These are phyloP conservation scores for Beauveria scarabaeidicola DNA, from an alignment of 2,329 filamentous ascomycete genomes.

Conservation along the genomic window DNA sequence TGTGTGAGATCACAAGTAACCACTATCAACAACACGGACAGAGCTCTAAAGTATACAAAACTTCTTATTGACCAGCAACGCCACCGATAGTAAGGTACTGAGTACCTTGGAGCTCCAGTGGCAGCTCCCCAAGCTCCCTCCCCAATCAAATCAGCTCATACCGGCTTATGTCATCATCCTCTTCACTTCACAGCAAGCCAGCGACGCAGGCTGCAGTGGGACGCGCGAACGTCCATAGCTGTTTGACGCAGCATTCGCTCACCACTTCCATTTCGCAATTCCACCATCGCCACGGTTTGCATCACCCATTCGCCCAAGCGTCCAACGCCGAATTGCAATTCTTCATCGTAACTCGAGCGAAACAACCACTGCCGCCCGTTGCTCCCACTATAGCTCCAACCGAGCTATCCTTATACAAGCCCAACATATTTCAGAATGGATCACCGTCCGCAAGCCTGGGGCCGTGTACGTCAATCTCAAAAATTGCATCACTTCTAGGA, in stretches of 20 bases:
- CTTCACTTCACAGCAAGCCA: conserved; percentile 12
- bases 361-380: not conserved
- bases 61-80: not conserved
- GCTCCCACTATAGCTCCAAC: not conserved
- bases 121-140: not conserved
- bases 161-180: conserved; percentile 8
- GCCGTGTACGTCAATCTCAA: conserved; percentile 47
- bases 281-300: not conserved
- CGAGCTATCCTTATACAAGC: not conserved
- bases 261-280: not conserved
- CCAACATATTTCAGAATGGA: conserved; percentile 43
- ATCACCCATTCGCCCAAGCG: not conserved
- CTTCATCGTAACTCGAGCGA: not conserved
- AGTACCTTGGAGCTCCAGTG: not conserved
- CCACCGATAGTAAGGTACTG: not conserved
- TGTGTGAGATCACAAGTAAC: not conserved
- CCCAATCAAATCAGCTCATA: conserved; percentile 21
- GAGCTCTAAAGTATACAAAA: not conserved
- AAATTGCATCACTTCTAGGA: too few relatives aligned
- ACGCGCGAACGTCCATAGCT: conserved; percentile 23
- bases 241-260: conserved; percentile 13
- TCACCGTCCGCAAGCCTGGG: conserved; percentile 65
- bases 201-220: conserved; percentile 27
- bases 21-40: not conserved
- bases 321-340: not conserved